Evolutionary conservation across 257 asterid species (phyloP).

Genomic region (Scutellaria baicalensis): DNA sequence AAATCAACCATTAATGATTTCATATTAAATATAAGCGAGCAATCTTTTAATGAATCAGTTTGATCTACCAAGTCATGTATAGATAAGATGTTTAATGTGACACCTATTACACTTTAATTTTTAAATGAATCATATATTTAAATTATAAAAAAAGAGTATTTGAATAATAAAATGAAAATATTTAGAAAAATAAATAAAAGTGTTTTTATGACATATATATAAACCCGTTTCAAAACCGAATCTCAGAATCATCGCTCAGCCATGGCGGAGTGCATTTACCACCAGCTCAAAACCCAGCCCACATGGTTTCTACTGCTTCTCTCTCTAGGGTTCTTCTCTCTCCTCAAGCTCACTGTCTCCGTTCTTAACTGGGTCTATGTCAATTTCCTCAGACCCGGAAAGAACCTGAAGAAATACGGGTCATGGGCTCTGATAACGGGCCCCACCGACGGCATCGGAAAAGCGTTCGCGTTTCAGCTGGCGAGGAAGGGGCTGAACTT

Average conservation of each 20-base stretch:
- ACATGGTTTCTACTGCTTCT: slow-evolving; percentile 56
- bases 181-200: background rate
- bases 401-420: slow-evolving; percentile 90
- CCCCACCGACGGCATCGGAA: slow-evolving; percentile 96
- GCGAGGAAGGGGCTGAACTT: slow-evolving; percentile 70
- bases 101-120: no score
- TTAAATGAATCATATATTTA: no score
- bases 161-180: no score
- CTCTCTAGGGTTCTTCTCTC: slow-evolving; percentile 39
- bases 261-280: slow-evolving; percentile 58
- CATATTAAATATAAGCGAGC: no score
- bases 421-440: slow-evolving; percentile 96
- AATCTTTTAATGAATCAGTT: no score
- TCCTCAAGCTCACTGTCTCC: slow-evolving; percentile 32
- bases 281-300: slow-evolving; percentile 75
- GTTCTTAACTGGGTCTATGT: slow-evolving; percentile 59
- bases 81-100: no score
- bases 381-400: slow-evolving; percentile 72
- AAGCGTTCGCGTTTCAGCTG: slow-evolving; percentile 79
- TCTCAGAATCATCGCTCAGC: slow-evolving; percentile 2
- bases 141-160: no score
- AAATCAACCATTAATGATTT: no score
- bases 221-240: background rate
- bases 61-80: no score
- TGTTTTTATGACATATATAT: no score